Conservation (phyloP, 2,329 filamentous ascomycete species). For the Cercospora beticola region DNA sequence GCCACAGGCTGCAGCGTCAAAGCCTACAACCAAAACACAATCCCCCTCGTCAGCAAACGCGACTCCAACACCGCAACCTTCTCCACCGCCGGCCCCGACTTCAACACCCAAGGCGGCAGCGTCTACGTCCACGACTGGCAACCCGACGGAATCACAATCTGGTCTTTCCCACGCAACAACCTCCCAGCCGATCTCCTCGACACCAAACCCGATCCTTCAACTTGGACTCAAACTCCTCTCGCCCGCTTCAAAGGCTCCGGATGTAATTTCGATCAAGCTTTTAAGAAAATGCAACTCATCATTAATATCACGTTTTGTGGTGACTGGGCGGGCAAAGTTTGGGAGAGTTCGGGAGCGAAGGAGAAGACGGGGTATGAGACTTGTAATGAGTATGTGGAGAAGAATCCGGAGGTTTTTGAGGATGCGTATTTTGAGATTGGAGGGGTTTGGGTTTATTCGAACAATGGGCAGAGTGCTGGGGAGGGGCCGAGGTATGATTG, state of each 20-base stretch:
- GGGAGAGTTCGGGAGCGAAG: slow-evolving; percentile 61
- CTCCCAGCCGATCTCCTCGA: slow-evolving; percentile 64
- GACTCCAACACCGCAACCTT: slow-evolving; percentile 18
- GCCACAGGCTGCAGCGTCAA: slow-evolving; percentile 51
- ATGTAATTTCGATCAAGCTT: slow-evolving; percentile 71
- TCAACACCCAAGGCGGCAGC: slow-evolving; percentile 52
- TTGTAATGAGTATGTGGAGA: slow-evolving; percentile 70
- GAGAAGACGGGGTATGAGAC: slow-evolving; percentile 55
- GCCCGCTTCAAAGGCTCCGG: slow-evolving; percentile 63
- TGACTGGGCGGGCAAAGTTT: slow-evolving; percentile 76
- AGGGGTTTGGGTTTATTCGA: slow-evolving; percentile 61
- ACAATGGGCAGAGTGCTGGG: slow-evolving; percentile 14
- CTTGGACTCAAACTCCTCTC: slow-evolving; percentile 65
- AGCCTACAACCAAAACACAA: slow-evolving; percentile 52
- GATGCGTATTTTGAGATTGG: slow-evolving; percentile 78
- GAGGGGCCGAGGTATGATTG: slow-evolving; percentile 13
- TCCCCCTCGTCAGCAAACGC: slow-evolving; percentile 26
- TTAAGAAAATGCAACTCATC: slow-evolving; percentile 71
- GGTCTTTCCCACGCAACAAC: slow-evolving; percentile 71
- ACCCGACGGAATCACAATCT: slow-evolving; percentile 67
- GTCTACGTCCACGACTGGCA: slow-evolving; percentile 64
- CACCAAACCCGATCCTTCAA: slow-evolving; percentile 61
- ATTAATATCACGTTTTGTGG: slow-evolving; percentile 87
- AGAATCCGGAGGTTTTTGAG: slow-evolving; percentile 67
- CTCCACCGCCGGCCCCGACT: slow-evolving; percentile 47